Percentiles rank a stretch among this genome's conserved stretches.
phyloP scores from a whole-genome alignment of 2,329 filamentous ascomycete genomes.

The Orbilia javanica region DNA sequence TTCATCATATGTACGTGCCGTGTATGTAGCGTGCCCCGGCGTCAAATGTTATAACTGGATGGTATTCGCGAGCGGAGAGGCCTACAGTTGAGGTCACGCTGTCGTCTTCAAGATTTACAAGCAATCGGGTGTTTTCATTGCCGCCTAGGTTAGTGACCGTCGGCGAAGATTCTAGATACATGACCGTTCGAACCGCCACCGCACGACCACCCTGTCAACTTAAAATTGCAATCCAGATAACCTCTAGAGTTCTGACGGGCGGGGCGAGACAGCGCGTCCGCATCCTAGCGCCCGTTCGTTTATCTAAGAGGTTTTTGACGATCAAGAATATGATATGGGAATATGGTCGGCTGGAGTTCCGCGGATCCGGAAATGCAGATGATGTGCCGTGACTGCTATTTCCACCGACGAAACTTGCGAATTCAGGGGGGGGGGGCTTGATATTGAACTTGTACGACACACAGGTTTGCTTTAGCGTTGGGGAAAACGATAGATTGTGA shows the following conservation, averaged over 20 bases:
- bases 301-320: not conserved
- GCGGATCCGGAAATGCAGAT: not conserved
- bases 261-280: not conserved
- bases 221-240: no score
- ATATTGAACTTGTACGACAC: not conserved
- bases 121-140: not conserved
- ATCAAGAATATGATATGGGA: not conserved
- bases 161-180: not conserved
- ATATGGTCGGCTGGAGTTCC: not conserved
- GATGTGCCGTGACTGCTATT: not conserved
- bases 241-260: not conserved
- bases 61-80: not conserved
- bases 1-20: not conserved
- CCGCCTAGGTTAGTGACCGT: not conserved
- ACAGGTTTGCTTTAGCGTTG: conserved; percentile 3
- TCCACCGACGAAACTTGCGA: not conserved
- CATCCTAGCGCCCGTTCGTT: conserved; percentile 1
- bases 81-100: not conserved
- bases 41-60: not conserved
- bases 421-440: not conserved
- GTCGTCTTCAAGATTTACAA: not conserved
- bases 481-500: no score
- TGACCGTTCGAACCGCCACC: not conserved
- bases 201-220: not conserved
- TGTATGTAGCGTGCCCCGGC: not conserved